Percentiles rank a stretch among this genome's conserved stretches.
These are phyloP conservation scores for Sporisorium iseilematis-ciliati DNA, from an alignment of 1,284 basidiomycete species.

Conservation along the genomic window DNA sequence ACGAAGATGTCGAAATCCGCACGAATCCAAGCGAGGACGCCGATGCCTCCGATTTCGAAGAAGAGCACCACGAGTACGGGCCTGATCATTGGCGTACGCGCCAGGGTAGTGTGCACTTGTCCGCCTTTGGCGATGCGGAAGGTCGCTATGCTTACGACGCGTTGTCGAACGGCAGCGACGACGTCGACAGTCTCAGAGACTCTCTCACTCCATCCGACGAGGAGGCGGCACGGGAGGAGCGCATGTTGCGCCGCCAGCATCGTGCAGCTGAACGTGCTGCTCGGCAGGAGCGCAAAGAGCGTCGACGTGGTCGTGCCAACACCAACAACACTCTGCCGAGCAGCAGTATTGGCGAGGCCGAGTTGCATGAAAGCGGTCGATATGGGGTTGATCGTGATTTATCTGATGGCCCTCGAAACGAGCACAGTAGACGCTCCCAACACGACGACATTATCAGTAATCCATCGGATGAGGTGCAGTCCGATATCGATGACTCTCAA, in stretches of 20 bases:
- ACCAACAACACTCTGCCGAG: conserved; percentile 58
- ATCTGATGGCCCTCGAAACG: neutral
- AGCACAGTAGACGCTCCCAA: conserved; percentile 4
- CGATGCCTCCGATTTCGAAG: conserved; percentile 58
- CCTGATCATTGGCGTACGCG: conserved; percentile 34
- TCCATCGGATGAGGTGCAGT: conserved; percentile 53
- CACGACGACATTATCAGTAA: conserved; percentile 53
- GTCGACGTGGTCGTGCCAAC: conserved; percentile 36
- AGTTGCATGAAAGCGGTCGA: conserved; percentile 17
- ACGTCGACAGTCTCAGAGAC: conserved; percentile 34
- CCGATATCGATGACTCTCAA: conserved; percentile 36
- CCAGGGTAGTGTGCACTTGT: conserved; percentile 26
- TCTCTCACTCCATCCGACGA: conserved; percentile 51
- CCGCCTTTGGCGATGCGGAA: conserved; percentile 21
- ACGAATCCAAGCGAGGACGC: conserved; percentile 64
- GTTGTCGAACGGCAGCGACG: conserved; percentile 15
- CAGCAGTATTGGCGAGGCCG: conserved; percentile 53
- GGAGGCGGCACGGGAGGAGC: conserved; percentile 53
- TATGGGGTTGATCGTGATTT: conserved; percentile 4
- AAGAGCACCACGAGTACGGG: conserved; percentile 34
- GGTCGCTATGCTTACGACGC: conserved; percentile 13
- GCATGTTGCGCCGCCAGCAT: conserved; percentile 41
- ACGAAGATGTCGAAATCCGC: conserved; percentile 46
- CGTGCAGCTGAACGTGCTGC: conserved; percentile 38
- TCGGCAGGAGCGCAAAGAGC: conserved; percentile 21